Conservation (phyloP, 2,329 filamentous ascomycete genomes). For the Alternaria sp. region DNA sequence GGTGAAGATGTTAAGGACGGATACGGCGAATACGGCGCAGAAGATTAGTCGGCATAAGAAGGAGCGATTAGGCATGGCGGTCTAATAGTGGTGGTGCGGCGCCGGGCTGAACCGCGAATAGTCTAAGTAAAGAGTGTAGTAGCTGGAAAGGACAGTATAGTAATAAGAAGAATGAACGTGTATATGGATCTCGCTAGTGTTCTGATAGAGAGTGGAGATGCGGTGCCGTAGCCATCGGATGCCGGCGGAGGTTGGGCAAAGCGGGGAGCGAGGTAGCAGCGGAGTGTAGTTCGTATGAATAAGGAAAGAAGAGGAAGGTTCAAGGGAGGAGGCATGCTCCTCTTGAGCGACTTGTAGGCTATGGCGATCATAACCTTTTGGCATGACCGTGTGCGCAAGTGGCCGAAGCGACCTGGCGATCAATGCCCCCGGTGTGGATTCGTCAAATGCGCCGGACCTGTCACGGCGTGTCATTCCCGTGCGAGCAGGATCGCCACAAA, state of each 20-base stretch:
- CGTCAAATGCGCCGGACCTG: conserved; percentile 8
- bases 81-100: conserved; percentile 17
- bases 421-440: conserved; percentile 27
- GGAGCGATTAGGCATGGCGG: conserved; percentile 39
- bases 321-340: conserved; percentile 8
- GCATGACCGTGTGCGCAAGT: conserved; percentile 20
- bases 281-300: conserved; percentile 1
- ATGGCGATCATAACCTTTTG: conserved; percentile 31
- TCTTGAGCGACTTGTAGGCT: conserved; percentile 11
- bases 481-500: conserved; percentile 2
- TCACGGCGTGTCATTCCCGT: conserved; percentile 13
- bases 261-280: conserved; percentile 3
- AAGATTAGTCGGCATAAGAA: conserved; percentile 44
- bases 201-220: conserved; percentile 17
- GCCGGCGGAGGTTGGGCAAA: conserved; percentile 10
- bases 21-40: conserved; percentile 42
- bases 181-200: conserved; percentile 3
- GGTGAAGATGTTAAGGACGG: conserved; percentile 45
- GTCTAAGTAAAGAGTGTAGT: conserved; percentile 8
- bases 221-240: conserved; percentile 19
- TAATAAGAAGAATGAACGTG: conserved; percentile 7
- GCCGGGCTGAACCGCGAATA: conserved; percentile 22
- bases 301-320: conserved; percentile 10
- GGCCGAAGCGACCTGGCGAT: conserved; percentile 28
- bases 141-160: neutral